Percentiles rank a stretch among this genome's conserved stretches.
phyloP scores from a whole-genome alignment of 495 filamentous ascomycete species.

The Podospora appendiculata region DNA sequence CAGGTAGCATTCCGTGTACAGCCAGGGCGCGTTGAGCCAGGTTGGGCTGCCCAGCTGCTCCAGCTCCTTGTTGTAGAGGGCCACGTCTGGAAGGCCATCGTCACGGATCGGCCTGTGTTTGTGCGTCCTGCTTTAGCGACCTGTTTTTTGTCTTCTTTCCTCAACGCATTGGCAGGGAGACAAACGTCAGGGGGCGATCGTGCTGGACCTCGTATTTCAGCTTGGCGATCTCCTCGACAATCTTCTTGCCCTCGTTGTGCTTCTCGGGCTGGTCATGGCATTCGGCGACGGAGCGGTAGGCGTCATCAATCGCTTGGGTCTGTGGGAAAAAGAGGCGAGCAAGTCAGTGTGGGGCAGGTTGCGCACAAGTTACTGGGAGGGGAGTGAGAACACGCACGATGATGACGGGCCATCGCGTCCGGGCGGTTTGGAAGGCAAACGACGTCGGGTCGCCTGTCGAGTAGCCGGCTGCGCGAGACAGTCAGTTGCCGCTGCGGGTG shows the following conservation, averaged over 20 bases:
- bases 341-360: background rate
- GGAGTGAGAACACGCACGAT: conserved; percentile 58
- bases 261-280: conserved; percentile 57
- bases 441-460: conserved; percentile 73
- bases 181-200: conserved; percentile 72
- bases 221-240: conserved; percentile 69
- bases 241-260: conserved; percentile 72
- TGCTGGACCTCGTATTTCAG: conserved; percentile 97
- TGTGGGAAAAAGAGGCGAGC: conserved; percentile 27
- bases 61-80: conserved; percentile 82
- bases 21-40: conserved; percentile 83
- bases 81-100: conserved; percentile 71
- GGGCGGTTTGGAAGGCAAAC: conserved; percentile 76
- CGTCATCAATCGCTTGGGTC: conserved; percentile 92
- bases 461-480: conserved; percentile 53
- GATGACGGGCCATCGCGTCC: conserved; percentile 89
- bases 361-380: background rate
- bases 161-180: background rate
- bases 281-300: conserved; percentile 65
- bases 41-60: conserved; percentile 60
- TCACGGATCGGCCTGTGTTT: conserved; percentile 63
- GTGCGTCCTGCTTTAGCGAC: background rate
- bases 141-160: background rate
- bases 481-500: background rate
- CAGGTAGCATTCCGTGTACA: conserved; percentile 90